Evolutionary conservation across 495 filamentous ascomycete species (phyloP), one percentile per base, ranked within the genome.

Genomic region (Achaetomiella virescens): DNA sequence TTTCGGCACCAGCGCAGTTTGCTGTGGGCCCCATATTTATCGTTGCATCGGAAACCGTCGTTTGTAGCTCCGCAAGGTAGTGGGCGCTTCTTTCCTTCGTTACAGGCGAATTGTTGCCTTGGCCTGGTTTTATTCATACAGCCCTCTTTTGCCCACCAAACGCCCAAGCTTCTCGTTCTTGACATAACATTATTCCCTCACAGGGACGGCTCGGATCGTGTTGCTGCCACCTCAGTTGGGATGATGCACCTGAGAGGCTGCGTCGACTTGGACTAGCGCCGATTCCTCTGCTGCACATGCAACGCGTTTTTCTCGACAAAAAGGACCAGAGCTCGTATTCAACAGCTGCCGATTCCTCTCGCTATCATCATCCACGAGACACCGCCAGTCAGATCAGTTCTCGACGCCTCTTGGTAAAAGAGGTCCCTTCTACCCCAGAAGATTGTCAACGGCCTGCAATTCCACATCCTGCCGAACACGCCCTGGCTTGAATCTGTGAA

Each of bases 241-340:
- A 22, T 20, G 15, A 12, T n/a, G 7, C 38, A 8, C 41, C n/a
- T 33, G 20, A 20, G 41, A 17, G n/a, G 29, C 52, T 46, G 45
- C 53, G 25, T 55, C 24, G 43, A 29, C 21, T 41, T 55, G n/a
- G 43, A 29, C 27, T 57, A 57, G 54, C 47, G 54, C 45, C 54
- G 40, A 45, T 38, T 50, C n/a, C n/a, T 55, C 15, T 47, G 17
- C 54, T 43, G 54, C 36, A 25, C 47, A 50, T 48, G 37, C 45
- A 36, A 36, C 29, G 22, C 33, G 37, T 33, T 21, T 38, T 48
- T 48, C 45, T 18, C 46, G 18, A 31, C 33, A 47, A 45, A n/a
- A 36, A 18, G 31, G 15, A 31, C 48, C 48, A 58, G 41, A 33
- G 7, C 55, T 58, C 55, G 55, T 58, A 58, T 58, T 58, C 42